Percentiles rank a stretch among this genome's conserved stretches.
Evolutionary conservation across 2,329 filamentous ascomycete species (phyloP).

Genomic region (Diaporthe sp.): DNA sequence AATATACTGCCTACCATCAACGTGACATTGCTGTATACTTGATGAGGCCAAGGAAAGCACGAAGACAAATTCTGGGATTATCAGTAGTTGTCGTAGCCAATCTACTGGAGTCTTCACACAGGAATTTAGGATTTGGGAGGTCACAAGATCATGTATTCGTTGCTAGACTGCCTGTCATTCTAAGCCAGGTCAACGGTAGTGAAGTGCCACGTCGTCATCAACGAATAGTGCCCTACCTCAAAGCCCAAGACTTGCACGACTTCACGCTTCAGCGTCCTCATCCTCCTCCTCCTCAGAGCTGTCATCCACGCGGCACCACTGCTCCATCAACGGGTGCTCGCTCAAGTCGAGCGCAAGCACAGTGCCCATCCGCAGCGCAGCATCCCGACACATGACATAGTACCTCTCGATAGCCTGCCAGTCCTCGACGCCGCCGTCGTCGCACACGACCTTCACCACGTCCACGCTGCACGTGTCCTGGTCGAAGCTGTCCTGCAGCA

Average conservation of each 20-base stretch:
- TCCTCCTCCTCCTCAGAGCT: fast-evolving
- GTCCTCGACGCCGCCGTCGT: not conserved
- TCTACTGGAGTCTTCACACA: too few species aligned
- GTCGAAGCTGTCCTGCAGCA: not conserved
- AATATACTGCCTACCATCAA: not conserved
- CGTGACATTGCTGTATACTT: not conserved
- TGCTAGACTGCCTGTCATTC: not conserved
- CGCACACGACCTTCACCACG: not conserved
- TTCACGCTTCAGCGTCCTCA: not conserved
- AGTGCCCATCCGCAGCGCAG: not conserved
- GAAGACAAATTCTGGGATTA: too few species aligned
- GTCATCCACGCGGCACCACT: too few species aligned
- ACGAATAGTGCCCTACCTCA: not conserved
- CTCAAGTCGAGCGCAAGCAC: not conserved
- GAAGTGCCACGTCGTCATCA: not conserved
- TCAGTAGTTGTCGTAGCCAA: too few species aligned
- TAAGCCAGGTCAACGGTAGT: not conserved
- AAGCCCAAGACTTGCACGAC: not conserved
- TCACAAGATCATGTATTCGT: not conserved
- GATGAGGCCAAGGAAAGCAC: not conserved
- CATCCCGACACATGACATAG: not conserved
- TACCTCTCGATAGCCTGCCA: not conserved
- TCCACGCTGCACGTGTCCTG: not conserved
- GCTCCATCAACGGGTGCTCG: not conserved
- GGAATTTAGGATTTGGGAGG: too few species aligned